These are phyloP conservation scores for Pouteria campechiana DNA, from an alignment of 179 eudicot species.

Conservation along the genomic window DNA sequence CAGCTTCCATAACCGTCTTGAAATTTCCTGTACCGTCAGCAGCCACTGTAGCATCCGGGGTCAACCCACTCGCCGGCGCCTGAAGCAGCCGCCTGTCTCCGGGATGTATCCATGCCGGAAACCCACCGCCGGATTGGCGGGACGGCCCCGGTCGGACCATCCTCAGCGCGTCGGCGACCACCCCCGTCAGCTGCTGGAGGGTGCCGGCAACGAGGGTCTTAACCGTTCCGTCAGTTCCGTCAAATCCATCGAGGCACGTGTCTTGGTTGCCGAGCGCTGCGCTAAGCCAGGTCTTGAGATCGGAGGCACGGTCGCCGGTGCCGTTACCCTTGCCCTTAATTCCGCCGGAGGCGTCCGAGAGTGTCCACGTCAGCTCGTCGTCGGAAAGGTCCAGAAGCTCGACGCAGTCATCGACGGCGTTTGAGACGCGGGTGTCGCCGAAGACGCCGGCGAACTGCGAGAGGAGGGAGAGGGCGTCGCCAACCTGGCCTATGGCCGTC, in stretches of 20 bases:
- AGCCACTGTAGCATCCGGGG: conserved; percentile 56
- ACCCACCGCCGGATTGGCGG: conserved; percentile 5
- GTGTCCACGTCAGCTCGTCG: conserved; percentile 46
- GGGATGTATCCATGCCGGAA: conserved; percentile 49
- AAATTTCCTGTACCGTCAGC: conserved; percentile 66
- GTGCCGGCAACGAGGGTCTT: conserved; percentile 36
- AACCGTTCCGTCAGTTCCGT: conserved; percentile 46
- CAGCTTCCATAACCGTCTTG: conserved; percentile 51
- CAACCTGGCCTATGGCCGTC: conserved; percentile 39
- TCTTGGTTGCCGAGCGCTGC: conserved; percentile 64
- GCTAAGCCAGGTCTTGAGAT: conserved; percentile 74
- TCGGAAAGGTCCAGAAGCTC: conserved; percentile 70
- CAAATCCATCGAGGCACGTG: conserved; percentile 77
- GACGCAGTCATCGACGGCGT: conserved; percentile 63
- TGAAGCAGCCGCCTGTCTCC: conserved; percentile 46
- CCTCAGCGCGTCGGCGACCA: conserved; percentile 32
- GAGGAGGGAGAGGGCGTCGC: conserved; percentile 40
- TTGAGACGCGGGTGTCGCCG: conserved; percentile 54
- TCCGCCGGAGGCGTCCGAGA: conserved; percentile 51
- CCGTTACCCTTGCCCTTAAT: conserved; percentile 41
- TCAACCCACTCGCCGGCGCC: conserved; percentile 6
- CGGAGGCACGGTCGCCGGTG: conserved; percentile 50
- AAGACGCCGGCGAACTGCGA: conserved; percentile 30
- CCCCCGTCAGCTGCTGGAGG: conserved; percentile 42
- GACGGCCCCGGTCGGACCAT: conserved; percentile 25